Evolutionary conservation across 2,329 filamentous ascomycete species (phyloP).

Genomic region (Hymenoscyphus occultus): DNA sequence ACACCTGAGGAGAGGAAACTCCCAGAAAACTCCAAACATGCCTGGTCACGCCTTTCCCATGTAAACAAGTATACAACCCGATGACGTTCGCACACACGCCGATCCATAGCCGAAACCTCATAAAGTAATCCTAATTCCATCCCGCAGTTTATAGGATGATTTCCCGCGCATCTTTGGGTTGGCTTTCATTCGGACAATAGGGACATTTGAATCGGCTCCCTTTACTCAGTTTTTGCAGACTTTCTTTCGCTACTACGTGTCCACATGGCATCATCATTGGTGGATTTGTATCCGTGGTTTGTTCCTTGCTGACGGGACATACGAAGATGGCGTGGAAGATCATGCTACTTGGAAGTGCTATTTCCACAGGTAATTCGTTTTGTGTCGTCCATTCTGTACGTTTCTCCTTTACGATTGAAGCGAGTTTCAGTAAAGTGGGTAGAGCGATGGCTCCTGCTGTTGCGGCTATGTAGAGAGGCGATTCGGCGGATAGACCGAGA

Average conservation of each 20-base stretch:
- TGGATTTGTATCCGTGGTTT: constrained; percentile 88
- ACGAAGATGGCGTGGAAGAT: constrained; percentile 96
- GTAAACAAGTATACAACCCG: background rate
- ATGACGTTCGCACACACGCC: background rate
- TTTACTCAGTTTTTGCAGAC: constrained; percentile 75
- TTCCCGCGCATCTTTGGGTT: constrained; percentile 64
- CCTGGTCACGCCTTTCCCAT: constrained; percentile 1
- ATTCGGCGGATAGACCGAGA: constrained; percentile 84
- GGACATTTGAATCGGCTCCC: constrained; percentile 87
- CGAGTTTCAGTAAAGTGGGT: constrained; percentile 83
- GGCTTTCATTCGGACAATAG: constrained; percentile 86
- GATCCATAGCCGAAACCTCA: background rate
- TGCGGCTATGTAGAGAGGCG: constrained; percentile 86
- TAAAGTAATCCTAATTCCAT: background rate
- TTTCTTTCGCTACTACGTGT: constrained; percentile 87
- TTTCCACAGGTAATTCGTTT: constrained; percentile 82
- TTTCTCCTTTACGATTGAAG: constrained; percentile 81
- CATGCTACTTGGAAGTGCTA: constrained; percentile 56
- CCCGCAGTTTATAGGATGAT: constrained; percentile 30
- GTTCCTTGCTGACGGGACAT: constrained; percentile 94
- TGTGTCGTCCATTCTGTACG: constrained; percentile 93
- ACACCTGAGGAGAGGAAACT: background rate
- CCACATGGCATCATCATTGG: constrained; percentile 97
- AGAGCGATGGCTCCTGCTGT: constrained; percentile 91
- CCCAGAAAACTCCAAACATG: background rate